Evolutionary conservation across 441 rosid species (phyloP).

Genomic region (Metrosideros polymorpha): DNA sequence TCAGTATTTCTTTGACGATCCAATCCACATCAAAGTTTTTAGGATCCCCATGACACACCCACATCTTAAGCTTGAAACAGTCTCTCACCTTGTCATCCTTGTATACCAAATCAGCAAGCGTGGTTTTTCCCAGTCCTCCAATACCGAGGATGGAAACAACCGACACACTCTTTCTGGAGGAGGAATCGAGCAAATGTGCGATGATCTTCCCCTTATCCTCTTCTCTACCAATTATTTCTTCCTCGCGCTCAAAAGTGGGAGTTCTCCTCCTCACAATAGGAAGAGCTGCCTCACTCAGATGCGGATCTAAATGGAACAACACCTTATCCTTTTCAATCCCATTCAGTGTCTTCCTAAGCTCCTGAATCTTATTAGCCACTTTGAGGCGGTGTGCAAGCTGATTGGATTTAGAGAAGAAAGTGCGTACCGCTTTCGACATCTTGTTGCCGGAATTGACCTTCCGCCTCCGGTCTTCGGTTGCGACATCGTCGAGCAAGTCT

Average conservation of each 20-base stretch:
- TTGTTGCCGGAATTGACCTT: not conserved
- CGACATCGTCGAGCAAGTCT: not conserved
- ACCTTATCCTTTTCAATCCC: not conserved
- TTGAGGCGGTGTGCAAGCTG: not conserved
- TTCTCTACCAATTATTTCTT: not conserved
- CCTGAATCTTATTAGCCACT: not conserved
- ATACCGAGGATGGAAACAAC: not conserved
- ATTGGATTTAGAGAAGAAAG: not conserved
- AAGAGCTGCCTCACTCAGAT: not conserved
- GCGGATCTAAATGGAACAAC: accelerated
- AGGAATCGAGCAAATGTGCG: not conserved
- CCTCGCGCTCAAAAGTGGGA: not conserved
- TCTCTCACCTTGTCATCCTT: not conserved
- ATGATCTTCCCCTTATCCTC: not conserved
- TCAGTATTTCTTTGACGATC: not conserved
- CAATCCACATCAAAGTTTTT: not conserved
- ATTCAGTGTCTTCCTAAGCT: not conserved
- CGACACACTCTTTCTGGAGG: not conserved
- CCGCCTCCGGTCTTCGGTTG: not conserved
- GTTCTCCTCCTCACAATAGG: not conserved
- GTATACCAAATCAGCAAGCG: accelerated
- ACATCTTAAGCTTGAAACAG: not conserved
- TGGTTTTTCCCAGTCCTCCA: not conserved
- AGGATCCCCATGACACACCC: not conserved
- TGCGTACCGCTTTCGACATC: not conserved